Evolutionary conservation across 2,329 filamentous ascomycete species (phyloP), one percentile per base, ranked within the genome.

Genomic region (Diplodia mutila): DNA sequence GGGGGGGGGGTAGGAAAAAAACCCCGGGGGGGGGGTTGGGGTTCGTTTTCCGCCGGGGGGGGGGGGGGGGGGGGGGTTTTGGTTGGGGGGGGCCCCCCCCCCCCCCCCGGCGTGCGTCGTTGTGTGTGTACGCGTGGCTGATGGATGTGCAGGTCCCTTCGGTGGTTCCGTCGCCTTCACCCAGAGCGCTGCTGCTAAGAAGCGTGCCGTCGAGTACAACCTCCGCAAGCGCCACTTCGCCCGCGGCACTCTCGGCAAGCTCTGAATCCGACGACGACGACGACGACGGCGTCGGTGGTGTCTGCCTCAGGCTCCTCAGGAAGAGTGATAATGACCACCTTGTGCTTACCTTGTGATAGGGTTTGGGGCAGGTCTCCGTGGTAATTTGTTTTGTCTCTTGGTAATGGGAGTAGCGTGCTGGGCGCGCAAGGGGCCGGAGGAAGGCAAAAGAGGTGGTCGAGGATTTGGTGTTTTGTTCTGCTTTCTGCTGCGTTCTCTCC

Each of bases 161-260:
- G 89, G 89, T 73, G 89, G 89, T 65, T 87, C 86, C 16, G 87
- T 84, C 37, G 88, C 87, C 37, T 90, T 91, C 77, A 90, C 87
- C 0, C 86, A 89, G 83, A 83, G 82, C 66, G 66, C 84, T 16
- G 81, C 82, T 18, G 85, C 85, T 1, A 82, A 85, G 79, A 90
- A 89, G 86, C 82, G 88, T 57, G 86, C 88, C 48, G 79, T 90
- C 67, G 86, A 85, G 74, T 89, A 85, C 78, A 78, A 78, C 73
- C 75, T 78, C 55, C 73, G 76, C 71, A 78, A 78, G 75, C 73
- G 74, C 67, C 77, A 76, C 70, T 73, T 78, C 68, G 75, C 76
- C 21, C 73, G 76, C 21, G 76, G 76, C 63, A 71, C 77, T 63
- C 71, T 78, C 21, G 76, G 75, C 34, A 77, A 76, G 73, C 23